Evolutionary conservation across 2,329 filamentous ascomycete species (phyloP), one percentile per base, ranked within the genome.

Genomic region (Cladosporium sp.): DNA sequence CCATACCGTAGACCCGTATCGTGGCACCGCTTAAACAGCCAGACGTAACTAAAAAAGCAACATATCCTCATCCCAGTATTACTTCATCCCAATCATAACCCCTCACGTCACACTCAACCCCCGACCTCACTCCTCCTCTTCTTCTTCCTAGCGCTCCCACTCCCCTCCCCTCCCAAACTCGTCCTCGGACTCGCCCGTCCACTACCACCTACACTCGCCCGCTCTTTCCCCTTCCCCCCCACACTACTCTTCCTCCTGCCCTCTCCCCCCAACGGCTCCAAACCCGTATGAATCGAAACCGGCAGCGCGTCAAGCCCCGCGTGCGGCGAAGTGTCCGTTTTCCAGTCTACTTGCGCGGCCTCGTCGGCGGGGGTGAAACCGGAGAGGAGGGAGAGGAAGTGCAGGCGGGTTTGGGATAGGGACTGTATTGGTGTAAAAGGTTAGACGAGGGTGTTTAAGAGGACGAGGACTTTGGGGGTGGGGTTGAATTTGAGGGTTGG

Each of bases 331-430:
- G 67, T 69, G 58, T 76, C 73, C 28, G 71, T 69, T 48, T 65
- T 68, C 70, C 70, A 76, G 56, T 70, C 60, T 5, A 71, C 64
- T 5, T 65, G 53, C 10, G 63, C 59, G 11, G 28, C 16, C 13
- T 59, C 30, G 61, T 71, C 70, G 51, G 71, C 67, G 48, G 67
- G 65, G 16, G 65, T 68, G 58, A 75, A 72, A 32, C 74, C 74
- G 7, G 73, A 71, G 23, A 75, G 58, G 34, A 74, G 57, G 66
- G 74, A 72, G 49, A 71, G 73, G 60, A 73, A 73, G 59, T 76
- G 70, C 7, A 73, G 67, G 26, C 74, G 71, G 28, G 74, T 76
- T 66, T 76, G 74, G 14, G 67, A 58, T n/a, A 76, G 67, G n/a
- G 71, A 73, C 74, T 76, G 56, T 28, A 3, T 10, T 1, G 7